These are phyloP conservation scores for Aspergillus sp. DNA, from an alignment of 2,329 filamentous ascomycete genomes.

Conservation along the genomic window DNA sequence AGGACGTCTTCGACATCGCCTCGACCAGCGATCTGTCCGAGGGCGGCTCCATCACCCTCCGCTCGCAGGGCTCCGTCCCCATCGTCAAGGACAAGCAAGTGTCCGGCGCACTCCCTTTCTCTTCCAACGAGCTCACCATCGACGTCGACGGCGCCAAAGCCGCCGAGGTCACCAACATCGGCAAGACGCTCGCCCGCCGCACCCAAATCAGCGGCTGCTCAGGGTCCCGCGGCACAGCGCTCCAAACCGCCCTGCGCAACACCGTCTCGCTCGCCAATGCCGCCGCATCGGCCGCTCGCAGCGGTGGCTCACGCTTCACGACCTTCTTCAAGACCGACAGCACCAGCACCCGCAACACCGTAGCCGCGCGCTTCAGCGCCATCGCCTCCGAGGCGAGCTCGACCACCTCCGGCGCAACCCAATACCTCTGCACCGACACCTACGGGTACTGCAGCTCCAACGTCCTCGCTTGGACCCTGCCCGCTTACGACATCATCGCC, in stretches of 20 bases:
- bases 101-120: slow-evolving; percentile 55
- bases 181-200: slow-evolving; percentile 46
- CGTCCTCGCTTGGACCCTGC: slow-evolving; percentile 63
- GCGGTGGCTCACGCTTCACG: slow-evolving; percentile 31
- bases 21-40: slow-evolving; percentile 40
- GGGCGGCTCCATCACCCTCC: slow-evolving; percentile 58
- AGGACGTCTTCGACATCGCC: slow-evolving; percentile 38
- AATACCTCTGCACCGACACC: slow-evolving; percentile 60
- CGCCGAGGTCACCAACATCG: slow-evolving; percentile 49
- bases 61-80: slow-evolving; percentile 57
- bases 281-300: slow-evolving; percentile 53
- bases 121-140: slow-evolving; percentile 59
- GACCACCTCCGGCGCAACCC: slow-evolving; percentile 48
- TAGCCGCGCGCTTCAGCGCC: slow-evolving; percentile 53
- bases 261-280: slow-evolving; percentile 47
- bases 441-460: slow-evolving; percentile 52
- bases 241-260: slow-evolving; percentile 54
- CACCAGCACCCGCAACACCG: slow-evolving; percentile 46
- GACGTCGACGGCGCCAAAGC: slow-evolving; percentile 58
- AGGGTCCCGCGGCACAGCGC: slow-evolving; percentile 45
- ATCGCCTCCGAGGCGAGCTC: slow-evolving; percentile 58
- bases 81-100: slow-evolving; percentile 55
- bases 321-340: slow-evolving; percentile 65
- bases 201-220: slow-evolving; percentile 56
- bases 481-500: slow-evolving; percentile 55